A percentile compares a stretch with the other conserved stretches of the same genome.
Evolutionary conservation across 257 asterid genomes (phyloP).

Genomic region (Nicotiana tabacum): DNA sequence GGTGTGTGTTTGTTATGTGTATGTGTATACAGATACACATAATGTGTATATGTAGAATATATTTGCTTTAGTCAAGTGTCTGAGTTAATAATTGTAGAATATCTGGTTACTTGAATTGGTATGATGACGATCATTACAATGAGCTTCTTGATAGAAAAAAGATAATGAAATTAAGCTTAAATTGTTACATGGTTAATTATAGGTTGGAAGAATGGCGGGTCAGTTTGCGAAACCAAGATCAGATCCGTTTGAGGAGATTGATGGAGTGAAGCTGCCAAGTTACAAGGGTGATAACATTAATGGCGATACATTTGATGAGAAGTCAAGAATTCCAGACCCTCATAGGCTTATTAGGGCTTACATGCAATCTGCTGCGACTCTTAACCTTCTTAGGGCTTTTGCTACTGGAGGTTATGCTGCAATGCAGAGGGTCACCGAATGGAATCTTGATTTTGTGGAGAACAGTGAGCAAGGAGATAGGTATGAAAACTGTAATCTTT

Average conservation of each 20-base stretch:
- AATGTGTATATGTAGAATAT: background rate
- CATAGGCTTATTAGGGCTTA: conserved; percentile 81
- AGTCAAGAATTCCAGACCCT: conserved; percentile 74
- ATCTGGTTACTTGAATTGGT: background rate
- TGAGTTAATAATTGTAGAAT: background rate
- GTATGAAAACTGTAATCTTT: conserved; percentile 24
- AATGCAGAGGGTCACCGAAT: conserved; percentile 80
- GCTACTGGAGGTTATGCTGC: conserved; percentile 93
- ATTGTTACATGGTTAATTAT: conserved; percentile 4
- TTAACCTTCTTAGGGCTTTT: conserved; percentile 75
- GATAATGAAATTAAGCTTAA: background rate
- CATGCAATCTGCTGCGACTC: conserved; percentile 80
- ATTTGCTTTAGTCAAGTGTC: background rate
- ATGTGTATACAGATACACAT: background rate
- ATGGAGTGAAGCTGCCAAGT: conserved; percentile 83
- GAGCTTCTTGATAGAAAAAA: background rate
- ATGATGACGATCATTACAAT: background rate
- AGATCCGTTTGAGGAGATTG: conserved; percentile 45
- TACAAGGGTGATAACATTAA: conserved; percentile 82
- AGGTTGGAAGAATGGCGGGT: conserved; percentile 91
- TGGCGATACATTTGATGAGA: conserved; percentile 58
- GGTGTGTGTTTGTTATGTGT: too few species aligned
- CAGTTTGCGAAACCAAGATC: conserved; percentile 83
- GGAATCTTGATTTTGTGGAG: conserved; percentile 87
- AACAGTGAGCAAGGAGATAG: conserved; percentile 87